Base-by-base conservation (phyloP, 345 rosid genomes). In the Acer campestre region DNA sequence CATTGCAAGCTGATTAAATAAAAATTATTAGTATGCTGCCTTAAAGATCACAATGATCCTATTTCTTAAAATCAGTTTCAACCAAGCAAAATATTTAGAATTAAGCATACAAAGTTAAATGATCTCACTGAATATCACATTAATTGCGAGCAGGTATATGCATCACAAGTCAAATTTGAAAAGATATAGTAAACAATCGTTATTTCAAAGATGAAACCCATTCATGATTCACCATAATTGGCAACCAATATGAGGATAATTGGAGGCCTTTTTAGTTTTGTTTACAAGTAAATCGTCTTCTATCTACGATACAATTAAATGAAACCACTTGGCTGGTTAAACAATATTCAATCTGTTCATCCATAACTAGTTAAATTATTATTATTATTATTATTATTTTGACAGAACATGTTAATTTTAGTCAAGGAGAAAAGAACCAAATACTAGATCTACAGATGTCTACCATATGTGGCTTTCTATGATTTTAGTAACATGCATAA, bases 1-100 rank as follows among this genome's bases (percentile, higher is more conserved):
- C 95, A 85, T 89, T 93, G 94, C 94, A 90, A 93, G 94, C 94
- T 91, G 93, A 85, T 86, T 81, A 80, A 87, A 88, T 76, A 83
- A 85, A 87, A 87, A 81, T 74, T 79, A 88, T 90, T 88, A 90
- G 91, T 88, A 81, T 72, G 71, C 82, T 79, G 66, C 68, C 70
- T 65, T 59, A 58, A 61, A 71, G 66, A 64, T 73, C 79, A 85
- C 65, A 58, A 61, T 74, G 66, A 64, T 73, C 79, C 86, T 68
- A 75, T 62, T 76, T 35, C 74, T 25, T 48, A 22, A 83, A 42
- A 42, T 61, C 51, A 51, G 71, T 70, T 49, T 73, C 70, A 75
- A 49, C 17, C 20, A 76, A 72, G 35, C 44, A 68, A 27, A 61
- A 70, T 20, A 20, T 23, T 44, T 27, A 58, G 23, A 56, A 63